Base-by-base conservation (phyloP, 345 rosid genomes). In the Hibiscus mutabilis region DNA sequence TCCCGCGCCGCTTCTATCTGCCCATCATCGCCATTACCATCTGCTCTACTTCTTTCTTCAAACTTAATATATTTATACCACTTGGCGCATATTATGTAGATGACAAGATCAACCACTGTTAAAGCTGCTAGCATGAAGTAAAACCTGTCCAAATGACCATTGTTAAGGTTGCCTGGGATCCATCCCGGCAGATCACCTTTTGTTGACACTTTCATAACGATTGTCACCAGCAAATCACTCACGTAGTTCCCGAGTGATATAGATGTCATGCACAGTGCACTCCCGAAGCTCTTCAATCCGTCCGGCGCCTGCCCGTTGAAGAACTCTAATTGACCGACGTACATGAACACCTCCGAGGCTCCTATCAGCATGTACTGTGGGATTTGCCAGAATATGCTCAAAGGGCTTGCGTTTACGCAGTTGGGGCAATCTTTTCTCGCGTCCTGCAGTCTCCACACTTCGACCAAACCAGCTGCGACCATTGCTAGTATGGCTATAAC, bases 291-390 rank as follows among this genome's bases (percentile, higher is more conserved):
- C 81, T 90, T 95, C 9, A 95, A 66, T 35, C 99, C 91, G 0
- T 86, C 91, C 0, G 99, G 99, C 13, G 99, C 87, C 75, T 95
- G 99, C 3, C 86, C 87, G 71, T 95, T 92, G 73, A 95, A 95
- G 82, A 95, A 95, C 81, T 95, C 99, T 1, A 95, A 79, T 67
- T 95, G 99, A 22, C 98, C 98, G 11, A 92, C 97, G 29, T 92
- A 95, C 99, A 95, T 92, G 80, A 95, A 95, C 24, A 95, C 98
- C 81, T 95, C 99, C 0, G 98, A 95, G n/a, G 96, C 98, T 78
- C 97, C 98, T 12, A 92, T 87, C 18, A 95, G 81, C 63, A 78
- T 89, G 70, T 95, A 95, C 67, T 95, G 99, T 31, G 99, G 99
- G 16, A 90, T 77, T 79, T 95, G 99, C 99, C 99, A 92, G 74